Base-by-base conservation (phyloP, 208 protist species). In the Acanthamoeba pearcei region DNA sequence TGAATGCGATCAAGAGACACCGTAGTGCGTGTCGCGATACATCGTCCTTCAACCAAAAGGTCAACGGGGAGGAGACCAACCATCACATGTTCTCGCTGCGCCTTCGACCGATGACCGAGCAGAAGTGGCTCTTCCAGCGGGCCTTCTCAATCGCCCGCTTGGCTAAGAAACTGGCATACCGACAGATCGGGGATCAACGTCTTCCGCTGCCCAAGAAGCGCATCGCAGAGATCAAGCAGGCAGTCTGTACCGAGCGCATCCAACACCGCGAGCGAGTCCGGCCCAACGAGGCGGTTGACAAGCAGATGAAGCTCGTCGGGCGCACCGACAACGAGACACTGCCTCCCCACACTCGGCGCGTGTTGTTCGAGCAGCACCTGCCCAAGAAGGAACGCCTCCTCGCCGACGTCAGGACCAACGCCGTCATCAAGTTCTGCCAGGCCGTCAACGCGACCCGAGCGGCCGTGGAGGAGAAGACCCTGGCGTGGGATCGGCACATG, bases 391-490 rank as follows among this genome's bases (percentile, higher is more conserved):
- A 78, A 49, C 70, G 70, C 32, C 29, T 78, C 3, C 29, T 49
- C 29, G 19, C 24, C 38, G 29, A 78, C 19, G 70, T 78, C 22
- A 49, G 70, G 29, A 19, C 3, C 70, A 78, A 78, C 38, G 70
- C 70, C 4, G 38, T 78, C 70, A 78, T 78, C 22, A 78, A 78
- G 70, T 78, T 78, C 6, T 78, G 70, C 29, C 70, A 78, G 70
- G 70, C 70, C 35, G 38, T 78, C 70, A 78, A 78, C 70, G 15
- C 38, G 22, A 78, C 70, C 70, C 13, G 32, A 78, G 70, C 70
- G 2, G 15, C 32, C 22, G 51, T 78, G 70, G 70, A 78, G 70
- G 70, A 78, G 70, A 78, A 78, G 70, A 78, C 70, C 22, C 32
- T 78, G 1, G 29, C 29, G 17, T 78, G 70, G 70, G 38, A 78